Base-by-base conservation (phyloP, 2,329 filamentous ascomycete species). In the Clarireedia hainanense region DNA sequence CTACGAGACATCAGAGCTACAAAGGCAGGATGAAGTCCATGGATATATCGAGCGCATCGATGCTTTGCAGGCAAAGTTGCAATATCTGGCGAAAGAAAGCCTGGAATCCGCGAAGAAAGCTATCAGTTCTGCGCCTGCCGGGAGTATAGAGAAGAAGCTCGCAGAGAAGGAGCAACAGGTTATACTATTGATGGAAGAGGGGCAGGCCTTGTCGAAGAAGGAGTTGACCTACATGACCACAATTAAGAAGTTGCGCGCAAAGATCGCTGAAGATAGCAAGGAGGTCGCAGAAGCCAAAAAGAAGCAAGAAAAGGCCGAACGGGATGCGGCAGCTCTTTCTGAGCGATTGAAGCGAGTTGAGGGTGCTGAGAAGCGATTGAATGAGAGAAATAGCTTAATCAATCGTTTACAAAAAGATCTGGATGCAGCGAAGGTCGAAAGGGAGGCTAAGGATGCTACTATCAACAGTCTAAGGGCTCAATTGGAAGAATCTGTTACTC, bases 81-180 rank as follows among this genome's bases (percentile, higher is more conserved):
- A 91, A 62, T 96, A 95, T 66, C 75, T 99, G 12, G 85, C 91
- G 2, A 86, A 86, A 59, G 88, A 91, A 66, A 85, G 88, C 12
- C 82, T 87, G 0, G 86, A 91, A 34, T 78, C 85, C 0, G 89
- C 94, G 1, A 86, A 85, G 66, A 81, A 83, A 62, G 79, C 84
- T 6, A 84, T 82, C 2, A 73, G 78, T n/a, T 74, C 78, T 24
- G 83, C 86, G 0, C 74, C 80, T 2, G 68, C 80, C 0, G 86
- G 86, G 5, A 88, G 84, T 55, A 56, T 77, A 1, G 88, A 95
- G 61, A 89, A 86, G 69, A 91, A 88, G 67, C 70, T 97, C 14
- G 88, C 89, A 1, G 91, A 95, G 65, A 95, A 91, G 67, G 91
- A 97, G 64, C 85, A 92, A 64, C 89, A 89, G 68, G 95, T 97